Conservation (phyloP, 148 eudicot genomes). For the Cornus controversa region DNA sequence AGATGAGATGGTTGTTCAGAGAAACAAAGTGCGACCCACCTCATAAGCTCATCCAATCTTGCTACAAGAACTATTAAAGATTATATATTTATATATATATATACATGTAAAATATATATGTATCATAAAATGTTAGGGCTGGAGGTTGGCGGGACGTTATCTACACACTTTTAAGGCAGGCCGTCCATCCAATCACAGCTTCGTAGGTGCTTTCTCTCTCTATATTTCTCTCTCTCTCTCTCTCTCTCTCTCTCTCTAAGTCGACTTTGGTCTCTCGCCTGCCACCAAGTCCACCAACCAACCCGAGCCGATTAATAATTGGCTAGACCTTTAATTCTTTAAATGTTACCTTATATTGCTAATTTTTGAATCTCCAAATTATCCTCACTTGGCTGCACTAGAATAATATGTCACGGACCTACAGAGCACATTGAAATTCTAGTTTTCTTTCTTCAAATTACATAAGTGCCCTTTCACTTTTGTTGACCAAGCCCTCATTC, state of each 20-base stretch:
- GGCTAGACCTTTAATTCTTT: background rate
- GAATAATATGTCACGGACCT: background rate
- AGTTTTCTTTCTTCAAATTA: background rate
- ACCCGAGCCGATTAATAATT: constrained; percentile 12
- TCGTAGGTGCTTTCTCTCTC: constrained; percentile 29
- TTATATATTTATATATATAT: no score
- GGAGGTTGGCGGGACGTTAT: background rate
- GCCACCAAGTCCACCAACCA: constrained; percentile 15
- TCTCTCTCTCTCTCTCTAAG: background rate
- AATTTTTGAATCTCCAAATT: constrained; percentile 5
- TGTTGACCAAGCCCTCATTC: no score
- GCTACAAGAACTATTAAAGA: no score
- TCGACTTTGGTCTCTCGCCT: background rate
- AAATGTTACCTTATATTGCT: background rate
- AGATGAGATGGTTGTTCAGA: no score
- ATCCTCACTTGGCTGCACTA: background rate
- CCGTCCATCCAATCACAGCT: constrained; percentile 26
- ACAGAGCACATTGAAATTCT: background rate
- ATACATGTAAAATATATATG: background rate
- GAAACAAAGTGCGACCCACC: no score
- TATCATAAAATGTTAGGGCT: background rate
- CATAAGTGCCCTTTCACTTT: background rate
- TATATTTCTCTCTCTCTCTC: background rate
- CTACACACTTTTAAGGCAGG: constrained; percentile 17
- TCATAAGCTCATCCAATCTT: no score